A percentile compares a stretch with the other conserved stretches of the same genome.
These are phyloP conservation scores for Fusarium veterinarium DNA, from an alignment of 2,329 filamentous ascomycete species.

Conservation along the genomic window DNA sequence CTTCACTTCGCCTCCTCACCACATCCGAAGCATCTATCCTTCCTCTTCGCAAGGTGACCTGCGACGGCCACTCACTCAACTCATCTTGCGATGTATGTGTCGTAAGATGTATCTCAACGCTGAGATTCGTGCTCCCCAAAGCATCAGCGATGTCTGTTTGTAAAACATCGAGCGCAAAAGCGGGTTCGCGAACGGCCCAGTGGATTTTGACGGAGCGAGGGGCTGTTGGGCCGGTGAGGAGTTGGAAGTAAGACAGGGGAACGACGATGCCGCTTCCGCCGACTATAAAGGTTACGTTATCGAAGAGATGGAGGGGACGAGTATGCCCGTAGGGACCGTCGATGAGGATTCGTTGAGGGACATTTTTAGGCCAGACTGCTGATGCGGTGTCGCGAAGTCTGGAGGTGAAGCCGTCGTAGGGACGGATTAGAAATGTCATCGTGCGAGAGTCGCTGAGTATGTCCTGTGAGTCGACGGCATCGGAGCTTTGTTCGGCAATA, in stretches of 20 bases:
- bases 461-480: not conserved
- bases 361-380: constrained; percentile 37
- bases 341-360: constrained; percentile 52
- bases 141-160: constrained; percentile 48
- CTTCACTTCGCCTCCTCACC: constrained; percentile 44
- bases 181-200: constrained; percentile 58
- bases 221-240: constrained; percentile 35
- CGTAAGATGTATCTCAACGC: constrained; percentile 54
- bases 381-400: constrained; percentile 51
- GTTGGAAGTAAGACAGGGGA: constrained; percentile 53
- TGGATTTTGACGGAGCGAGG: constrained; percentile 50
- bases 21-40: constrained; percentile 51
- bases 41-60: constrained; percentile 35
- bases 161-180: constrained; percentile 52
- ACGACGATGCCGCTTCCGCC: constrained; percentile 60
- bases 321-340: constrained; percentile 60
- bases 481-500: not conserved
- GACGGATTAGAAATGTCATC: constrained; percentile 59
- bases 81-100: constrained; percentile 21
- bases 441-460: constrained; percentile 3
- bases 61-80: constrained; percentile 19
- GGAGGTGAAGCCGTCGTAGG: constrained; percentile 58
- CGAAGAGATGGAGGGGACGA: constrained; percentile 52
- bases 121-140: constrained; percentile 45
- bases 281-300: constrained; percentile 56